Evolutionary conservation across 2,329 filamentous ascomycete species (phyloP).

Genomic region (Ploettnerulaceae sp.): DNA sequence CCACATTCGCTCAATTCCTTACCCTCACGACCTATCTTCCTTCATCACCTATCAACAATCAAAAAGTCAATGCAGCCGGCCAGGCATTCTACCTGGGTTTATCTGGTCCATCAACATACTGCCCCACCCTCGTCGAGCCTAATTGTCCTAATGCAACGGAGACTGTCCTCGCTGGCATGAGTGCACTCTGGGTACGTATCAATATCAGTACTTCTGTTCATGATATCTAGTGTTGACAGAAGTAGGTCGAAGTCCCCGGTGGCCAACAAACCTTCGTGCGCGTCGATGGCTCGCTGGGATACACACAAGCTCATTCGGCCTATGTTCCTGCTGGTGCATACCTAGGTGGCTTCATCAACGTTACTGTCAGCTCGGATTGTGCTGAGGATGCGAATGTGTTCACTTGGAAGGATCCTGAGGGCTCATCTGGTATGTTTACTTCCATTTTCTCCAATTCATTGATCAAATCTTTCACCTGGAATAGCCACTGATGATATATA

Average conservation of each 20-base stretch:
- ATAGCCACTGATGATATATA: not conserved
- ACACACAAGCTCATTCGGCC: slow-evolving; percentile 40
- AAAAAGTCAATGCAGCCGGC: slow-evolving; percentile 1
- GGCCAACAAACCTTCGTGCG: slow-evolving; percentile 58
- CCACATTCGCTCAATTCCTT: not conserved
- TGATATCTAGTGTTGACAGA: too few species aligned
- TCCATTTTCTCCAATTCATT: not conserved
- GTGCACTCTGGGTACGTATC: not conserved
- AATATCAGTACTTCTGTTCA: not conserved
- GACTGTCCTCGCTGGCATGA: not conserved
- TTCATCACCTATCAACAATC: not conserved
- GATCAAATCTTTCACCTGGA: not conserved
- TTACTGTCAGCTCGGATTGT: slow-evolving; percentile 3
- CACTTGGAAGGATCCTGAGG: slow-evolving; percentile 5
- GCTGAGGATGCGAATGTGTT: not conserved
- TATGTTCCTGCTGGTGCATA: slow-evolving; percentile 6
- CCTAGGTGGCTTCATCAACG: slow-evolving; percentile 8
- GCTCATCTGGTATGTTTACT: not conserved
- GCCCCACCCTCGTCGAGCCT: not conserved
- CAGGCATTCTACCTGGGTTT: slow-evolving; percentile 7
- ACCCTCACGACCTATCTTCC: slow-evolving; percentile 1
- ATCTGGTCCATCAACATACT: not conserved
- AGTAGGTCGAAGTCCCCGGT: slow-evolving; percentile 45
- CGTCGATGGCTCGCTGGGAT: slow-evolving; percentile 49
- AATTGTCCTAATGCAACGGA: not conserved